A percentile compares a stretch with the other conserved stretches of the same genome.
Conservation (phyloP, 106 monocot species). For the Acorus gramineus region DNA sequence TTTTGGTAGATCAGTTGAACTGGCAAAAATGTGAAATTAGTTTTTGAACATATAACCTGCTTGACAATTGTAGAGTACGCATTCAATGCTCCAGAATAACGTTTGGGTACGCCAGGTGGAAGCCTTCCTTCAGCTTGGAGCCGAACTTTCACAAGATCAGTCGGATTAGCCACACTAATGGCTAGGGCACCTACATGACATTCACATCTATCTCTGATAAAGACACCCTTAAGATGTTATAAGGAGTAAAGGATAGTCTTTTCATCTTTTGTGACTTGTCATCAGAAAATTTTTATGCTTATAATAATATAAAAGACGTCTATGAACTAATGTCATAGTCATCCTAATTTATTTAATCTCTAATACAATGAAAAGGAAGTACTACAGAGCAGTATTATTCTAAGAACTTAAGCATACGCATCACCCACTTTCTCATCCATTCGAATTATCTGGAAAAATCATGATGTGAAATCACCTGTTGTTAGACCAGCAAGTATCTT, state of each 20-base stretch:
- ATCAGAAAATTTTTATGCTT: too few relatives aligned
- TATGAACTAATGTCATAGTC: too few relatives aligned
- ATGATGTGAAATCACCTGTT: constrained; percentile 37
- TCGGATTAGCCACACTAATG: constrained; percentile 86
- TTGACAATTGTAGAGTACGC: constrained; percentile 82
- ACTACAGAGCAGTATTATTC: background rate
- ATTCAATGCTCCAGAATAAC: constrained; percentile 87
- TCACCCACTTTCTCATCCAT: background rate
- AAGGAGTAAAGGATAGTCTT: too few relatives aligned
- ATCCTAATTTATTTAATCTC: too few relatives aligned
- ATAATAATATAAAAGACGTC: too few relatives aligned
- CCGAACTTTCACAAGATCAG: constrained; percentile 95
- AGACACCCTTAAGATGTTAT: too few relatives aligned
- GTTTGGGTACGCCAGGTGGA: constrained; percentile 68
- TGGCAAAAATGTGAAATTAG: constrained; percentile 1
- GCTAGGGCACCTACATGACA: constrained; percentile 69
- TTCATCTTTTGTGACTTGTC: too few relatives aligned
- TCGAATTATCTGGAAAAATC: background rate
- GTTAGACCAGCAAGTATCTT: constrained; percentile 93
- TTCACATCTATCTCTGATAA: too few relatives aligned
- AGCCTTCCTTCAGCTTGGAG: constrained; percentile 99
- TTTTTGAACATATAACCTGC: constrained; percentile 38
- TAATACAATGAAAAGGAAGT: too few relatives aligned
- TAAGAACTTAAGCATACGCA: background rate
- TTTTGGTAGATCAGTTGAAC: background rate